These are phyloP conservation scores for Alternaria ethzedia DNA, from an alignment of 2,329 filamentous ascomycete species.

Conservation along the genomic window DNA sequence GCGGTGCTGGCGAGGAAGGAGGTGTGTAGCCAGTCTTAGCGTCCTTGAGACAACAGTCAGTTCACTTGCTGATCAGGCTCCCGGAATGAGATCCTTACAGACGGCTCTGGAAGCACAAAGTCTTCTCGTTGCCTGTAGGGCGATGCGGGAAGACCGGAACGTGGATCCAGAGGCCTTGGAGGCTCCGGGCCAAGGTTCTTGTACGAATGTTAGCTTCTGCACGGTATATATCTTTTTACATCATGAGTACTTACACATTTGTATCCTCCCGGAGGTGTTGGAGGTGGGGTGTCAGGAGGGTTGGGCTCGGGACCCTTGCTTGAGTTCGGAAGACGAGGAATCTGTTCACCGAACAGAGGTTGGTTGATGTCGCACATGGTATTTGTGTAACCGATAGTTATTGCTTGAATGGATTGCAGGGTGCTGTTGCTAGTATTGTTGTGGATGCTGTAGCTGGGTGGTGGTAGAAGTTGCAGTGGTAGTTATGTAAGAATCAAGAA, in stretches of 20 bases:
- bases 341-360: background rate
- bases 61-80: background rate
- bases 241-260: background rate
- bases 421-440: background rate
- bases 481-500: background rate
- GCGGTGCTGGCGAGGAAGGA: background rate
- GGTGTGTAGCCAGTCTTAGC: background rate
- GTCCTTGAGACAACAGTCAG: background rate
- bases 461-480: background rate
- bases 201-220: background rate
- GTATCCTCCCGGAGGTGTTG: no score
- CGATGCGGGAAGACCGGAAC: background rate
- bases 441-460: background rate
- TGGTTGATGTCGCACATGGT: background rate
- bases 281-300: background rate
- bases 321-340: background rate
- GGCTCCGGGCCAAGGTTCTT: background rate
- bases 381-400: background rate
- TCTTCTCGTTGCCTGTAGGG: background rate
- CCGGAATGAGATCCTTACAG: background rate
- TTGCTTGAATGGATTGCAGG: background rate
- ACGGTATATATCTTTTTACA: accelerated
- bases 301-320: background rate
- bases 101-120: background rate
- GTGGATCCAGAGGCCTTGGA: background rate